Percentiles rank a stretch among this genome's conserved stretches.
phyloP scores from a whole-genome alignment of 192 early-diverging fungal species.

The Borealophlyctis nickersoniae region DNA sequence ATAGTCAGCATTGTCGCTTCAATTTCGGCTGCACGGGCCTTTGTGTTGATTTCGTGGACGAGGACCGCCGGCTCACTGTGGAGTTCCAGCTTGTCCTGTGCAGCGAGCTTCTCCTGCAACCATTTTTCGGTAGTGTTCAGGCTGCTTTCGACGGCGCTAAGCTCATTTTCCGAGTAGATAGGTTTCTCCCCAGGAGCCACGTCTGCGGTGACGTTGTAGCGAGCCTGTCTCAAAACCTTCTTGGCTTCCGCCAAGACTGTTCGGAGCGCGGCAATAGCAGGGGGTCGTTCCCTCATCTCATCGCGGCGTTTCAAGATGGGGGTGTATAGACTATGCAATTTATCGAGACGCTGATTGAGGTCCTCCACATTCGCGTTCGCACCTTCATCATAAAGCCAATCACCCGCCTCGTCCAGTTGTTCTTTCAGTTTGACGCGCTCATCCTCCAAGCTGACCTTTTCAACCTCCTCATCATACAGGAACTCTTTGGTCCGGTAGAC shows the following conservation, averaged over 20 bases:
- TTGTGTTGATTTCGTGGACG: slow-evolving; percentile 16
- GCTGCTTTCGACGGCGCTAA: slow-evolving; percentile 38
- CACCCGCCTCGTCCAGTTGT: slow-evolving; percentile 56
- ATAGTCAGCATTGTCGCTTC: background rate
- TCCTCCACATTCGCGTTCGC: slow-evolving; percentile 55
- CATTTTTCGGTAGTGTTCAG: slow-evolving; percentile 61
- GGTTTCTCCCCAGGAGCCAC: background rate
- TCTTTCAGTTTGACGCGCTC: slow-evolving; percentile 65
- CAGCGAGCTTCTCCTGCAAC: slow-evolving; percentile 56
- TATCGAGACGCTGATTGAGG: slow-evolving; percentile 38
- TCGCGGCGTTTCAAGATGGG: slow-evolving; percentile 39
- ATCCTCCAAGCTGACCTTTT: slow-evolving; percentile 63
- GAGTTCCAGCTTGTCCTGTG: slow-evolving; percentile 56
- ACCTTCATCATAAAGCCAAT: slow-evolving; percentile 85
- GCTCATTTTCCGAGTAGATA: slow-evolving; percentile 28
- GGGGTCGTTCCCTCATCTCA: slow-evolving; percentile 59
- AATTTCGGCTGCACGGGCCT: slow-evolving; percentile 19
- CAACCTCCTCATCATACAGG: slow-evolving; percentile 70
- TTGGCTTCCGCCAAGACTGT: slow-evolving; percentile 4
- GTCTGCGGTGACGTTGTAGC: slow-evolving; percentile 9
- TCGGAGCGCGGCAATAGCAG: slow-evolving; percentile 22
- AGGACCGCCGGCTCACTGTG: slow-evolving; percentile 67
- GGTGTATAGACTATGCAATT: slow-evolving; percentile 41
- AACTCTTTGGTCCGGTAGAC: slow-evolving; percentile 84
- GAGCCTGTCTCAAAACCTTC: background rate